These are phyloP conservation scores for Alternaria arborescens DNA, from an alignment of 2,329 filamentous ascomycete genomes.

Conservation along the genomic window DNA sequence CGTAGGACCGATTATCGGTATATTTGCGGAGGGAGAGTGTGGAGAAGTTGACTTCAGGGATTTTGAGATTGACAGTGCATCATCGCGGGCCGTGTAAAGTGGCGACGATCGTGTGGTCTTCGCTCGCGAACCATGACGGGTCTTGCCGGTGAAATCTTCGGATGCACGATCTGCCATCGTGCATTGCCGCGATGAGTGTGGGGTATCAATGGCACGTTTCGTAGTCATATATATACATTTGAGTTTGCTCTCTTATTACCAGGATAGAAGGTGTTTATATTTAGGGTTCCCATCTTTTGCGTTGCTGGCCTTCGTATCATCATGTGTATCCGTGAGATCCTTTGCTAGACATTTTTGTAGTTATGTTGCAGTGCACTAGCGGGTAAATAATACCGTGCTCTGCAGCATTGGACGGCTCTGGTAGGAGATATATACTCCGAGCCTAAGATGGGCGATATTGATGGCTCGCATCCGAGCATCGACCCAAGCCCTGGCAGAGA, in stretches of 20 bases:
- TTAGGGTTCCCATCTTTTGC: neutral
- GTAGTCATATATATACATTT: neutral
- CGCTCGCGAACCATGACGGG: neutral
- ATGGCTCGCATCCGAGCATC: neutral
- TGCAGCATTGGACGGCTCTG: neutral
- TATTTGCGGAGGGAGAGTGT: slow-evolving; percentile 11
- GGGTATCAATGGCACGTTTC: neutral
- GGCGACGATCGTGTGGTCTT: neutral
- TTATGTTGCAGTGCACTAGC: neutral
- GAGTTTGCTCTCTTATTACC: neutral
- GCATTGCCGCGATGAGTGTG: neutral
- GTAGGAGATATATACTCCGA: neutral
- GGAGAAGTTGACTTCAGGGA: neutral
- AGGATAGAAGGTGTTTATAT: neutral
- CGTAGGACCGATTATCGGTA: slow-evolving; percentile 24
- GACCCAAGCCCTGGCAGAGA: neutral
- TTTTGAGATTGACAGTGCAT: neutral
- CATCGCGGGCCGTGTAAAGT: neutral
- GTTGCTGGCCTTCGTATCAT: neutral
- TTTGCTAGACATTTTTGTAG: neutral
- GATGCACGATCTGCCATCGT: neutral
- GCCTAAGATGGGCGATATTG: neutral
- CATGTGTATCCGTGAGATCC: neutral
- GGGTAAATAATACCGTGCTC: neutral
- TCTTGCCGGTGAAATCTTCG: neutral